These are phyloP conservation scores for Rhododendron vialii DNA, from an alignment of 148 eudicot species.

Conservation along the genomic window DNA sequence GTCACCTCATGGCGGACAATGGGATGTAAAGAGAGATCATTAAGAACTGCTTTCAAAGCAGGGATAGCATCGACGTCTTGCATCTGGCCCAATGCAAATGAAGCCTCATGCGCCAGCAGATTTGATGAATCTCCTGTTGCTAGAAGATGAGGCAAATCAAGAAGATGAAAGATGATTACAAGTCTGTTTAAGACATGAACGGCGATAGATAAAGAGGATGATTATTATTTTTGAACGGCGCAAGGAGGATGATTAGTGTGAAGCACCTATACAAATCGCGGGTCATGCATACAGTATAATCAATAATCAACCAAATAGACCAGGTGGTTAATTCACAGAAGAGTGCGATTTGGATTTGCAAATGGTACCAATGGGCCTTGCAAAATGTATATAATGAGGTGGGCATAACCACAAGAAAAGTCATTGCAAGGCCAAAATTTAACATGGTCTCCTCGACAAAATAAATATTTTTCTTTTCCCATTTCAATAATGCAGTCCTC, in stretches of 20 bases:
- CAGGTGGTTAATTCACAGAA: background rate
- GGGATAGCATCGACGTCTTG: slow-evolving; percentile 92
- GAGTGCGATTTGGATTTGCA: background rate
- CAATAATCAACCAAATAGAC: background rate
- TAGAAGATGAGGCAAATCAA: slow-evolving; percentile 15
- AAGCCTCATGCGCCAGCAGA: slow-evolving; percentile 96
- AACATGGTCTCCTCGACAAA: background rate
- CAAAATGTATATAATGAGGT: background rate
- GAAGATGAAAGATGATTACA: background rate
- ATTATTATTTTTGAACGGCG: too few relatives aligned
- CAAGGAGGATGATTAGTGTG: too few relatives aligned
- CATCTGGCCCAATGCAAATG: slow-evolving; percentile 98
- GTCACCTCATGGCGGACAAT: slow-evolving; percentile 95
- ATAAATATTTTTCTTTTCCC: background rate
- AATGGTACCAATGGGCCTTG: background rate
- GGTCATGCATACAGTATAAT: background rate
- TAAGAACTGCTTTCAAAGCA: slow-evolving; percentile 71
- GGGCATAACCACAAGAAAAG: background rate
- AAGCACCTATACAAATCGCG: background rate
- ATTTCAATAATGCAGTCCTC: background rate
- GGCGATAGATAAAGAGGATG: too few relatives aligned
- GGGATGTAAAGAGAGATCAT: slow-evolving; percentile 86
- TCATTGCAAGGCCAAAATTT: too few relatives aligned
- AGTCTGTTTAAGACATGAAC: too few relatives aligned
- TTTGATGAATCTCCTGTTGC: slow-evolving; percentile 89